These are phyloP conservation scores for Epichloe typhina DNA, from an alignment of 2,329 filamentous ascomycete genomes.

Conservation along the genomic window DNA sequence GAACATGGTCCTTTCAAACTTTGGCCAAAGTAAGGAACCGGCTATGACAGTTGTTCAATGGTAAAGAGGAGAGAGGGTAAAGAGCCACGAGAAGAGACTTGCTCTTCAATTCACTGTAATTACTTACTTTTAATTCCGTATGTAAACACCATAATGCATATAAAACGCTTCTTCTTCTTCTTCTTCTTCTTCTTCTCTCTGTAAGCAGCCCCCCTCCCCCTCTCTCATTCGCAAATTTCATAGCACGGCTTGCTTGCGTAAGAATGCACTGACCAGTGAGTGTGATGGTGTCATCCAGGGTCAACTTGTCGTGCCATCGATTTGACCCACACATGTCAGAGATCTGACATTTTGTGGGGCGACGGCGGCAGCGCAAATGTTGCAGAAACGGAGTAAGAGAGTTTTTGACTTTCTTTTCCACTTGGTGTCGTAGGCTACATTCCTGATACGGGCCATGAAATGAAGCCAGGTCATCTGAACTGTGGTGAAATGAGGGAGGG, in stretches of 20 bases:
- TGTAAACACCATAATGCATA: neutral
- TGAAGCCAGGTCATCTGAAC: too few relatives aligned
- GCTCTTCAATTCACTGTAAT: neutral
- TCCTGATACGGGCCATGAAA: too few relatives aligned
- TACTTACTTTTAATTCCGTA: neutral
- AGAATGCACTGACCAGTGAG: neutral
- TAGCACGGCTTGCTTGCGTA: neutral
- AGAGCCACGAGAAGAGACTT: neutral
- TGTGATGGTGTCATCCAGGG: slow-evolving; percentile 9
- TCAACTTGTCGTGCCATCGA: slow-evolving; percentile 6
- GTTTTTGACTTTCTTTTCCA: neutral
- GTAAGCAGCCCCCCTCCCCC: too few relatives aligned
- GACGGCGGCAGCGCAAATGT: neutral
- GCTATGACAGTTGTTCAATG: too few relatives aligned
- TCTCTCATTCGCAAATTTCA: neutral
- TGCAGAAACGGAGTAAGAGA: neutral
- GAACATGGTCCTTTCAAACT: too few relatives aligned
- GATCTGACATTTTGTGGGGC: neutral
- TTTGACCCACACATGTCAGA: slow-evolving; percentile 1
- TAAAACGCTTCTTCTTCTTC: neutral
- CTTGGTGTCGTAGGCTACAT: neutral
- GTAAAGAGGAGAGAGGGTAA: too few relatives aligned
- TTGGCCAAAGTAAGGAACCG: too few relatives aligned
- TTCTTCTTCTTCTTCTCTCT: neutral
- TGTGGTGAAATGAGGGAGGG: too few relatives aligned